Conservation (phyloP, 192 early-diverging fungal genomes). For the Tieghemiomyces parasiticus region DNA sequence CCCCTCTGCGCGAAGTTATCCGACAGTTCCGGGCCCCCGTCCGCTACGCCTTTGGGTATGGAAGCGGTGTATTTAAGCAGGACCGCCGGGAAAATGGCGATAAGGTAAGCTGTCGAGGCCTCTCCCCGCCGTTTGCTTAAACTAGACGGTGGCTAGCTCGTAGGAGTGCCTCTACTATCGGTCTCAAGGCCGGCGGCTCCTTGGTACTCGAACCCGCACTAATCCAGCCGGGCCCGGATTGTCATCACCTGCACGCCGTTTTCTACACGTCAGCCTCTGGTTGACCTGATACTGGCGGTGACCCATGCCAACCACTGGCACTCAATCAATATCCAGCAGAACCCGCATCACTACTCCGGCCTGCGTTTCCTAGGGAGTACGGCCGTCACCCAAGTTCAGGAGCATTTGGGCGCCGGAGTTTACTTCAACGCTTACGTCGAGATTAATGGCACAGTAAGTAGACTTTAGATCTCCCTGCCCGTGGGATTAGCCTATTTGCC, state of each 20-base stretch:
- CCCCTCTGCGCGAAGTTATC: neutral
- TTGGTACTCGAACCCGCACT: too few relatives aligned
- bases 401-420: conserved; percentile 74
- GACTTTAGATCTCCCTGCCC: too few relatives aligned
- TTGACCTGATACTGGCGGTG: conserved; percentile 94
- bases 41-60: conserved; percentile 86
- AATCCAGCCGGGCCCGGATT: too few relatives aligned
- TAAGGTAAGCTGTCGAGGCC: too few relatives aligned
- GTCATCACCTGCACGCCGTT: too few relatives aligned
- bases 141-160: too few relatives aligned
- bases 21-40: conserved; percentile 16
- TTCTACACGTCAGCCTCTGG: too few relatives aligned
- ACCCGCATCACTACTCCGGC: conserved; percentile 84
- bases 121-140: too few relatives aligned
- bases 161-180: too few relatives aligned
- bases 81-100: conserved; percentile 52
- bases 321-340: conserved; percentile 83
- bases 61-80: conserved; percentile 88
- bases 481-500: too few relatives aligned
- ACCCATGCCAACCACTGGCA: conserved; percentile 96
- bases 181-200: too few relatives aligned
- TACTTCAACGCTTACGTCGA: conserved; percentile 93
- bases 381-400: conserved; percentile 59
- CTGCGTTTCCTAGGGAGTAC: conserved; percentile 56
- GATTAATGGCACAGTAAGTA: conserved; percentile 72